Evolutionary conservation across 73 alveolate genomes (phyloP).

Genomic region (Urostyla sp.): DNA sequence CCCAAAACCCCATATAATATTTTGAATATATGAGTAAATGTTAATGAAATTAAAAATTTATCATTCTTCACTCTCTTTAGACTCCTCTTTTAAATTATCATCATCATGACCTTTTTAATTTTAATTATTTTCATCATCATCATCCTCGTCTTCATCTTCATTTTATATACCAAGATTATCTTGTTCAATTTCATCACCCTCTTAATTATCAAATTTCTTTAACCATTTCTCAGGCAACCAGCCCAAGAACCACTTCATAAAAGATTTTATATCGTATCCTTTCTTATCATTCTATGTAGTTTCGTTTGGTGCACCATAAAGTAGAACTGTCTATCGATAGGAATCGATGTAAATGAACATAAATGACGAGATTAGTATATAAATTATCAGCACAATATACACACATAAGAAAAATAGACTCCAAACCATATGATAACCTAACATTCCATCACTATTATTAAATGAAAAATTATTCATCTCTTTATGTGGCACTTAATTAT

Average conservation of each 20-base stretch:
- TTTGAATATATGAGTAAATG: too few species aligned
- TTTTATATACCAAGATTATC: neutral
- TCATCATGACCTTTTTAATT: neutral
- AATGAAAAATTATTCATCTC: too few species aligned
- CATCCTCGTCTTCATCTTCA: conserved; percentile 40
- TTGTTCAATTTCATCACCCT: conserved; percentile 19
- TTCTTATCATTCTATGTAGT: neutral
- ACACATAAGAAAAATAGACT: neutral
- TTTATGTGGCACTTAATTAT: neutral
- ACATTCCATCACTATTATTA: too few species aligned
- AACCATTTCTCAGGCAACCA: conserved; percentile 45
- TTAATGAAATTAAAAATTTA: too few species aligned
- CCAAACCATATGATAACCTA: too few species aligned
- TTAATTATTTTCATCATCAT: neutral
- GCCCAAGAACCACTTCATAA: conserved; percentile 41
- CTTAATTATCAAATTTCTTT: conserved; percentile 37
- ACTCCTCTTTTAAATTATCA: neutral
- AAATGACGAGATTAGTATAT: conserved; percentile 26
- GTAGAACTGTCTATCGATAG: conserved; percentile 1
- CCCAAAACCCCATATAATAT: too few species aligned
- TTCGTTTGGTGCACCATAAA: neutral
- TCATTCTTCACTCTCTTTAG: too few species aligned
- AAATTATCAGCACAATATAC: conserved; percentile 26
- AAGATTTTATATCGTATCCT: neutral
- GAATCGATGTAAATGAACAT: conserved; percentile 36